Conservation (phyloP, 1,284 basidiomycete genomes). For the Butyriboletus appendiculatus region DNA sequence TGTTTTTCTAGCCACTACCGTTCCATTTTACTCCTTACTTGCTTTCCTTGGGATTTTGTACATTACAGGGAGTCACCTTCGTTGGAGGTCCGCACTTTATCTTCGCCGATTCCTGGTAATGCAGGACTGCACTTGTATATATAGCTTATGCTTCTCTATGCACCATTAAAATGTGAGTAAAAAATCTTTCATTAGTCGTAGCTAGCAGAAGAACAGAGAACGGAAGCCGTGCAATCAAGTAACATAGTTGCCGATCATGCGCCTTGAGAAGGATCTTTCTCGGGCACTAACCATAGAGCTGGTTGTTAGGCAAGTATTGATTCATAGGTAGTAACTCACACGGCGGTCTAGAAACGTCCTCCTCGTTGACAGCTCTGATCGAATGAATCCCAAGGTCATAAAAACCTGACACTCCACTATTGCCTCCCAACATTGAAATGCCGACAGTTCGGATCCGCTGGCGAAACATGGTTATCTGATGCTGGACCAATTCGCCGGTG, state of each 20-base stretch:
- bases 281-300: constrained; percentile 21
- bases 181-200: not conserved
- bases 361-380: constrained; percentile 61
- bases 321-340: constrained; percentile 33
- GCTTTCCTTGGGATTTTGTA: constrained; percentile 21
- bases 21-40: constrained; percentile 9
- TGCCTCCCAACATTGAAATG: constrained; percentile 80
- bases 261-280: constrained; percentile 34
- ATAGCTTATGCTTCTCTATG: constrained; percentile 18
- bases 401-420: constrained; percentile 65
- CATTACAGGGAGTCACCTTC: constrained; percentile 5
- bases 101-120: constrained; percentile 7
- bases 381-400: constrained; percentile 79
- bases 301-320: not conserved
- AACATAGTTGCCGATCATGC: constrained; percentile 20
- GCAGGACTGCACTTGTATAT: constrained; percentile 26
- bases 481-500: constrained; percentile 69
- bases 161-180: constrained; percentile 8
- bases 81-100: constrained; percentile 3
- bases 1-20: constrained; percentile 8
- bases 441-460: constrained; percentile 81
- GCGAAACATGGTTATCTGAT: constrained; percentile 73
- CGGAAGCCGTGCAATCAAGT: not conserved
- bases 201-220: not conserved
- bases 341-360: constrained; percentile 45